Conservation (phyloP, 2,329 filamentous ascomycete genomes). For the Aureobasidium mangrovei region DNA sequence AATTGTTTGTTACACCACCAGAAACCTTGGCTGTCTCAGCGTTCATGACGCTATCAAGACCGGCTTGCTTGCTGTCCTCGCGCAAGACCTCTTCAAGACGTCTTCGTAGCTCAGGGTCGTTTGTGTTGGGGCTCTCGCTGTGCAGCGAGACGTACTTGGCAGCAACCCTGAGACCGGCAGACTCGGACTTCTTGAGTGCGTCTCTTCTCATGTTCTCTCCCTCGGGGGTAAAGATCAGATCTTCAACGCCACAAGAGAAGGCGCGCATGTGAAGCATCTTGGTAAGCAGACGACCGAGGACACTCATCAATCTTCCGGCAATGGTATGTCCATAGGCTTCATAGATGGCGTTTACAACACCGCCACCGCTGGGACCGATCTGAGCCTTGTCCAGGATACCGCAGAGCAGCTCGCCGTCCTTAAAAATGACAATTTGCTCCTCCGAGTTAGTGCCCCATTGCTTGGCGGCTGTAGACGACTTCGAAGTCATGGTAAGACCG, state of each 20-base stretch:
- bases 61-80: conserved; percentile 83
- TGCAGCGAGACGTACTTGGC: conserved; percentile 81
- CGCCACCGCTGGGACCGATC: conserved; percentile 77
- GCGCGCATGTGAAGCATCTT: conserved; percentile 87
- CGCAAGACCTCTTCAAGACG: conserved; percentile 83
- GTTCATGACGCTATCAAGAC: conserved; percentile 83
- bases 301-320: conserved; percentile 80
- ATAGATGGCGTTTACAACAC: conserved; percentile 84
- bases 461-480: conserved; percentile 66
- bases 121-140: conserved; percentile 50
- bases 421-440: conserved; percentile 73
- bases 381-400: conserved; percentile 96
- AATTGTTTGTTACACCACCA: conserved; percentile 65
- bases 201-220: conserved; percentile 65
- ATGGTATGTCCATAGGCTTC: conserved; percentile 84
- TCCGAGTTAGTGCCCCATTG: conserved; percentile 68
- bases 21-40: conserved; percentile 61
- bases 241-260: conserved; percentile 96
- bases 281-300: conserved; percentile 80
- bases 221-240: conserved; percentile 72
- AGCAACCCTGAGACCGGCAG: conserved; percentile 69
- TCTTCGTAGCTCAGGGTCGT: conserved; percentile 61
- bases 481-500: conserved; percentile 69
- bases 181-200: conserved; percentile 57
- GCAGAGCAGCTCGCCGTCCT: conserved; percentile 76